Base-by-base conservation (phyloP, 2,329 filamentous ascomycete species). In the Ceratocystis eucalypticola region DNA sequence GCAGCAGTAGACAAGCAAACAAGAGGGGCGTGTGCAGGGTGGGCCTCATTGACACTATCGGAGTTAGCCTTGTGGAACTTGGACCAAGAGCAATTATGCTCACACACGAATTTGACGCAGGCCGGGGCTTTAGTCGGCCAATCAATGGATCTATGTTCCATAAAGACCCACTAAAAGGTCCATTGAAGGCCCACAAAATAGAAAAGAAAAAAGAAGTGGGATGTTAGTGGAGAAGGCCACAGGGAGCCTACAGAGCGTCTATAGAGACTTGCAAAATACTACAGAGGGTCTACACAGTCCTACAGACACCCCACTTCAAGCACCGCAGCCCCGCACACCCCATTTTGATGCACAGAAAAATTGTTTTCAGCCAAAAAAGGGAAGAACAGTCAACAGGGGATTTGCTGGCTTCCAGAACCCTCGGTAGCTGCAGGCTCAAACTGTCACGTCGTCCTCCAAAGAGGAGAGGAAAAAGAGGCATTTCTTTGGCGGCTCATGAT, bases 11-110 rank as follows among this genome's bases (percentile, higher is more conserved):
- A 30, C 12, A 15, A 5, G 12, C 25, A 55, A 22, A n/a, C 30
- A 10, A 7, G 20, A 28, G n/a, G 15, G 15, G 37, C 41, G 30
- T 20, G 20, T 17, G 61, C 41, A 62, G 41, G 61, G 61, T 62
- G 61, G 61, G 61, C 61, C 61, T 62, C 61, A 62, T 46, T 62
- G 61, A 10, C n/a, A 48, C 20, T 8, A 37, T 59, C 28, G 28
- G 55, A 37, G 55, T 37, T 59, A n/a, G 17, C 55, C 55, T 59
- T 20, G 55, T 59, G 55, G 55, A 59, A 59, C 55, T 59, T 59
- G 55, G 55, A n/a, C 55, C 55, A 59, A 37, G 55, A 37, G 55
- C 28, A 28, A 59, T 59, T n/a, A 59, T 59, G 55, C 55, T 59
- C 7, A 25, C 53, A 59, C 53, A 25, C 55, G 28, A 59, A 59